Conservation (phyloP, 2,329 filamentous ascomycete genomes). For the Trichophyton simii region DNA sequence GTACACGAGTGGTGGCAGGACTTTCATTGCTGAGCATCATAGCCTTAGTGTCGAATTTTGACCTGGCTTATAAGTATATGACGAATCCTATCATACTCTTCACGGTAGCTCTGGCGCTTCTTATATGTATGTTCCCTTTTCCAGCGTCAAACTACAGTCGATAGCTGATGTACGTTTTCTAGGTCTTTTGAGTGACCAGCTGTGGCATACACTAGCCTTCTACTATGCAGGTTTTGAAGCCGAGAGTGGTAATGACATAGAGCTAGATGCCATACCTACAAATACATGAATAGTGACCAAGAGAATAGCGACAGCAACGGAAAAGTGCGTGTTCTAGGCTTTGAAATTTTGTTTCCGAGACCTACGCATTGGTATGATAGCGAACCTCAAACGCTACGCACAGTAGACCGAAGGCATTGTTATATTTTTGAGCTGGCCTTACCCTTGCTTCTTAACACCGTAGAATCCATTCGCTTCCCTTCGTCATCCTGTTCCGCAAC, state of each 20-base stretch:
- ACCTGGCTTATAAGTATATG: slow-evolving; percentile 28
- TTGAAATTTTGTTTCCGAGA: background rate
- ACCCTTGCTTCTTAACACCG: background rate
- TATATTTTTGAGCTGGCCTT: background rate
- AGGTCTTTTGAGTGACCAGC: slow-evolving; percentile 2
- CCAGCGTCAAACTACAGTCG: background rate
- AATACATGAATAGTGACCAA: background rate
- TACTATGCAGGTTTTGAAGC: background rate
- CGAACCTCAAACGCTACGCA: background rate
- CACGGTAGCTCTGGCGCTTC: slow-evolving; percentile 22
- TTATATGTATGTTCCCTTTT: slow-evolving; percentile 16
- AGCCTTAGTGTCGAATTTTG: slow-evolving; percentile 22
- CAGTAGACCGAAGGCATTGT: background rate
- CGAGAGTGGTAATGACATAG: background rate
- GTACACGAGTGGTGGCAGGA: slow-evolving; percentile 21
- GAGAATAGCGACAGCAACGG: background rate
- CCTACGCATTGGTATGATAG: background rate
- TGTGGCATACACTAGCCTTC: background rate
- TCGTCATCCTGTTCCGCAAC: slow-evolving; percentile 74
- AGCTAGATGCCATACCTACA: background rate
- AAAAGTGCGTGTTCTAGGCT: background rate
- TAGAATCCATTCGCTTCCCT: slow-evolving; percentile 50
- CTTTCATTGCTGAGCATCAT: slow-evolving; percentile 20
- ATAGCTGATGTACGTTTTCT: background rate
- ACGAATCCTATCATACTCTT: slow-evolving; percentile 29